These are phyloP conservation scores for Oleoguttula mirabilis DNA, from an alignment of 495 filamentous ascomycete genomes.

Conservation along the genomic window DNA sequence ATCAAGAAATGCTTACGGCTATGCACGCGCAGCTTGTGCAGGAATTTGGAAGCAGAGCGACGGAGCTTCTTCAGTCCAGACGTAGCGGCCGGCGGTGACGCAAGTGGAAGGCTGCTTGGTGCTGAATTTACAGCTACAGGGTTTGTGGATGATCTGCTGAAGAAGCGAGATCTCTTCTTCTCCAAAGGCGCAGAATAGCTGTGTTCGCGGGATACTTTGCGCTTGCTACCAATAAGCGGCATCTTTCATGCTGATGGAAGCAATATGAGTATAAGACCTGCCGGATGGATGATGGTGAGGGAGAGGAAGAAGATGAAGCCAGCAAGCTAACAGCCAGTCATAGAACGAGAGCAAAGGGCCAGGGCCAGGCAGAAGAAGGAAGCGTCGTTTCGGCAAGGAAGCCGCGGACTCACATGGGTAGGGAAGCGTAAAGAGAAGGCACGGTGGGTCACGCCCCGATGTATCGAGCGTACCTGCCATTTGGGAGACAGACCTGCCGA, in stretches of 20 bases:
- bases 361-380: too few species aligned
- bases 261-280: too few species aligned
- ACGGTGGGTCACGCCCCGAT: too few species aligned
- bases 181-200: not conserved
- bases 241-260: slow-evolving; percentile 12
- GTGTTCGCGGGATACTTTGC: slow-evolving; percentile 8
- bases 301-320: too few species aligned
- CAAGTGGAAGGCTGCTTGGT: not conserved
- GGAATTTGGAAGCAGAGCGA: slow-evolving; percentile 3
- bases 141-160: not conserved
- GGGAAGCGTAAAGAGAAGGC: too few species aligned
- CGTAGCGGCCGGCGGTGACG: not conserved
- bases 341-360: too few species aligned
- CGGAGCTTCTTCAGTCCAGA: not conserved
- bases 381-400: too few species aligned
- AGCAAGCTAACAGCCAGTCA: too few species aligned
- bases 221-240: slow-evolving; percentile 5
- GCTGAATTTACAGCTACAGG: not conserved
- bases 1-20: not conserved
- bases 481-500: too few species aligned
- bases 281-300: too few species aligned
- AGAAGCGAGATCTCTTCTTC: slow-evolving; percentile 11
- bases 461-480: too few species aligned
- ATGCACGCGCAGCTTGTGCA: slow-evolving; percentile 6
- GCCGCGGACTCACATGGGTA: too few species aligned